Conservation (phyloP, 1,284 basidiomycete species). For the Tylopilus sp. region DNA sequence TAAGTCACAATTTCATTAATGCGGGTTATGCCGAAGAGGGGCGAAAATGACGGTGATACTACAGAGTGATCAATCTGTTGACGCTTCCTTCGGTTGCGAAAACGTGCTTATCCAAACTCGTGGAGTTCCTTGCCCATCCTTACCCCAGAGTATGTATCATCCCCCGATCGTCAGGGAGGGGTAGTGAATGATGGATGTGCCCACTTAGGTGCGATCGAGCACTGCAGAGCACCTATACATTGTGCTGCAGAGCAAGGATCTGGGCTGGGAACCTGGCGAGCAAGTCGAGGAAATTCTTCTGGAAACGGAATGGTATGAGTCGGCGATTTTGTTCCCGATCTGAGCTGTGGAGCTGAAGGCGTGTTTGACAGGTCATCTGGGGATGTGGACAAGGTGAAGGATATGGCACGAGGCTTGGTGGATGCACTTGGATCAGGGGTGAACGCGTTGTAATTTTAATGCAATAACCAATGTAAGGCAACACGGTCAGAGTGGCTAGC, state of each 20-base stretch:
- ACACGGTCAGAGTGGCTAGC: not conserved
- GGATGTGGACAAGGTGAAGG: slow-evolving; percentile 34
- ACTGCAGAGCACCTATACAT: slow-evolving; percentile 82
- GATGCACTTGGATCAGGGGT: slow-evolving; percentile 29
- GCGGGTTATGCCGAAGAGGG: slow-evolving; percentile 11
- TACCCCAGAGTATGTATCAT: slow-evolving; percentile 67
- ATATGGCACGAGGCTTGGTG: slow-evolving; percentile 35
- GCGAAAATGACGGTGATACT: slow-evolving; percentile 15
- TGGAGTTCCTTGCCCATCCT: slow-evolving; percentile 66
- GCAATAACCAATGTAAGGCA: not conserved
- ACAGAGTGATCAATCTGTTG: slow-evolving; percentile 63
- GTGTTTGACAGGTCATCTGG: slow-evolving; percentile 41
- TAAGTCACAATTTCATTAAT: slow-evolving; percentile 37
- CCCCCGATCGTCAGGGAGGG: slow-evolving; percentile 12
- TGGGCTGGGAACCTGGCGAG: slow-evolving; percentile 61
- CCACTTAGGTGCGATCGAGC: slow-evolving; percentile 64
- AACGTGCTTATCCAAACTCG: slow-evolving; percentile 47
- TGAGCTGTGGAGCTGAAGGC: slow-evolving; percentile 32
- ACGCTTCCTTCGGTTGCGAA: slow-evolving; percentile 43
- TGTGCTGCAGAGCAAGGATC: slow-evolving; percentile 62
- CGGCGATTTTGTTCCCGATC: not conserved
- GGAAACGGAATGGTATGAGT: slow-evolving; percentile 74
- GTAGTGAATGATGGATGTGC: slow-evolving; percentile 5
- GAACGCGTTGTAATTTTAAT: slow-evolving; percentile 21
- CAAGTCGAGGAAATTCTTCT: slow-evolving; percentile 69